Conservation (phyloP, 148 eudicot species). For the Diospyros lotus region DNA sequence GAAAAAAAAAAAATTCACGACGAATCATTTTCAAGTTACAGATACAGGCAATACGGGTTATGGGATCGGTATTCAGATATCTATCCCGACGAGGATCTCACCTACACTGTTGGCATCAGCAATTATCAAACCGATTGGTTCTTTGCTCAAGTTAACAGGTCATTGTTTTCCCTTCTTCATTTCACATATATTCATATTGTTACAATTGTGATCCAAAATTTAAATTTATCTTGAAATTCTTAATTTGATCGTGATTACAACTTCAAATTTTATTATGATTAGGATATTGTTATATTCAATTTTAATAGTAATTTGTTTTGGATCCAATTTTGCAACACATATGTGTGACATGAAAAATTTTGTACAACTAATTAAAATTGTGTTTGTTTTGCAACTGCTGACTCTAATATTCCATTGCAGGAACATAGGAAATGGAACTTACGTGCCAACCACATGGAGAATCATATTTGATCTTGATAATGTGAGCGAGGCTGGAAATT, state of each 20-base stretch:
- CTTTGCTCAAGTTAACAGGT: constrained; percentile 74
- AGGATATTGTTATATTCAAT: too few relatives aligned
- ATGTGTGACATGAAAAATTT: too few relatives aligned
- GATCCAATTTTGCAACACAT: too few relatives aligned
- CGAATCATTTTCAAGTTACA: constrained; percentile 13
- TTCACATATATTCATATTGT: neutral
- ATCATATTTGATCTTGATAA: constrained; percentile 41
- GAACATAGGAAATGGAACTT: constrained; percentile 35
- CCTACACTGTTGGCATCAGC: constrained; percentile 46
- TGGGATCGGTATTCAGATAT: constrained; percentile 81
- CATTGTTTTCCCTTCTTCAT: neutral
- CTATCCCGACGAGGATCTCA: constrained; percentile 56
- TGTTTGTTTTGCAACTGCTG: neutral
- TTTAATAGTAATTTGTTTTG: too few relatives aligned
- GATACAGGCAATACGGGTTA: constrained; percentile 79
- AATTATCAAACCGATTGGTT: constrained; percentile 60
- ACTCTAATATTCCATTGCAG: constrained; percentile 23
- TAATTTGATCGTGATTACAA: too few relatives aligned
- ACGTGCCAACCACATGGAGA: constrained; percentile 65
- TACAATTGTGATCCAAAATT: neutral
- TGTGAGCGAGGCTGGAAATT: constrained; percentile 27
- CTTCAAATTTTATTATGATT: too few relatives aligned
- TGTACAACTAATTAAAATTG: neutral
- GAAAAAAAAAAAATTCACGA: neutral
- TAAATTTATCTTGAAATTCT: neutral